Base-by-base conservation (phyloP, 2,329 filamentous ascomycete genomes). In the Fusarium transvaalense region DNA sequence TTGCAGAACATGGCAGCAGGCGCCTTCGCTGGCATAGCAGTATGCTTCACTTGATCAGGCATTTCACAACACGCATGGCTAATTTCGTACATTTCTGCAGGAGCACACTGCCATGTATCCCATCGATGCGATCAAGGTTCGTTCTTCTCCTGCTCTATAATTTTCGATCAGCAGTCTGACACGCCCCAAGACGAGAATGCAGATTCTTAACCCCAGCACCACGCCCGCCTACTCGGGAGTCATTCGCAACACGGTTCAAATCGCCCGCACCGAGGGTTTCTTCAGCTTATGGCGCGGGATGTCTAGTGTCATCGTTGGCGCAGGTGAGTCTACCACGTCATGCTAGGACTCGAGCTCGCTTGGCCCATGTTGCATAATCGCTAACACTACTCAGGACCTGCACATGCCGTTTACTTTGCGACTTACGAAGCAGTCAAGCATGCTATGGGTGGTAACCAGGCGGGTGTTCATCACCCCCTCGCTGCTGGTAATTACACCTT, bases 21-120 rank as follows among this genome's bases (percentile, higher is more conserved):
- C 79, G 96, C 96, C 73, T 97, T 98, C 82, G 96, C 96, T 62
- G 96, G 96, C 74, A 97, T 97, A 82, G 93, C 94, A 76, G 93
- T 97, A 89, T 74, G 90, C 77, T 25, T 53, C 37, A 42, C 32
- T 46, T 32, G 43, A 39, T 15, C 47, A 31, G 50, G 25, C 32
- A 57, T 25, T 23, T 56, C 19, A 37, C 17, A n/a, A 48, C 32
- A 58, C 25, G 31, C 19, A 32, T 45, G 47, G 61, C 48, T 64
- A 64, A 71, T 69, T 73, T 64, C 74, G 41, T 14, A 54, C 54
- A 27, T 35, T 27, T 27, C 23, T 64, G 52, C 73, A 97, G 94
- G 95, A 98, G 83, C 95, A 98, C 81, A 97, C 95, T 62, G 94
- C 97, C 76, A 98, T 99, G 96, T 99, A 99, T 78, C 96, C 96